Conservation (phyloP, 345 rosid genomes). For the Eucalyptus melliodora region DNA sequence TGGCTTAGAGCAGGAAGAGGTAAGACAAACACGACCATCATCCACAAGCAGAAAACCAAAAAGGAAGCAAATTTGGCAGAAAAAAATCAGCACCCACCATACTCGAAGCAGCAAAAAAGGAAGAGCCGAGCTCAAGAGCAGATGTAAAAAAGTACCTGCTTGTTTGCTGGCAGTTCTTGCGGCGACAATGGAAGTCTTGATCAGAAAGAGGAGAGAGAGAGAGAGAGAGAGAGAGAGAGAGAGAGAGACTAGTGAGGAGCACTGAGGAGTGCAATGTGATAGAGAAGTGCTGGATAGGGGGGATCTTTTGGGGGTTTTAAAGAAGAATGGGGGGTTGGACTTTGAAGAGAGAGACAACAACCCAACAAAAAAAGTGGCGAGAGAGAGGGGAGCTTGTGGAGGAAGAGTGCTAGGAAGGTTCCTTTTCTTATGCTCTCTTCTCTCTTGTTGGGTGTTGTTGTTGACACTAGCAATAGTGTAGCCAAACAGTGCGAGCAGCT, state of each 20-base stretch:
- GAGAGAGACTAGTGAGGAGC: neutral
- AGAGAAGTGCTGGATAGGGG: neutral
- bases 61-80: neutral
- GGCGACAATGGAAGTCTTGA: neutral
- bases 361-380: neutral
- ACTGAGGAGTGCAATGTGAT: neutral
- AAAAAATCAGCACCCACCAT: neutral
- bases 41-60: neutral
- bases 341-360: neutral
- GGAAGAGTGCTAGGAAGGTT: constrained; percentile 51
- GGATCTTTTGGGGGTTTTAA: constrained; percentile 4
- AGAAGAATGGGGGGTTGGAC: constrained; percentile 1
- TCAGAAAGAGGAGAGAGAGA: neutral
- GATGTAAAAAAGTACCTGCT: neutral
- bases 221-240: neutral
- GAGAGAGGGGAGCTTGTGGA: neutral
- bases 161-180: neutral
- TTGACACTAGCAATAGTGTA: constrained; percentile 29
- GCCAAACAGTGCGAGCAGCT: neutral
- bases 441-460: constrained; percentile 36
- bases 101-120: neutral
- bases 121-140: neutral
- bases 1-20: neutral
- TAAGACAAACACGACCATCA: neutral
- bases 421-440: constrained; percentile 16